These are phyloP conservation scores for Triticum turgidum DNA, from an alignment of 176 grass and related monocot genomes.

Conservation along the genomic window DNA sequence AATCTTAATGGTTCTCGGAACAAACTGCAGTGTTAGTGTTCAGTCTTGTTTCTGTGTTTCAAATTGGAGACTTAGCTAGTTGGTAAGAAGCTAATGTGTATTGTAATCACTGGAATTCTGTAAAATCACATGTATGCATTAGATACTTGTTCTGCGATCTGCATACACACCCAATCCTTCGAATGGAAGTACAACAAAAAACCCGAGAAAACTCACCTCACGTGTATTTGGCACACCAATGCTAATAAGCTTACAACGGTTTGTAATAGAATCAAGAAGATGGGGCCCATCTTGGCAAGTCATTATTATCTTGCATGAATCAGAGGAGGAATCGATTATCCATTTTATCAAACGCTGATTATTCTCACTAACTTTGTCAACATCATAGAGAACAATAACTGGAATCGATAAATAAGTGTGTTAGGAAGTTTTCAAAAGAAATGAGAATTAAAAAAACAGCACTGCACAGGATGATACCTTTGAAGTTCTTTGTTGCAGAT, in stretches of 20 bases:
- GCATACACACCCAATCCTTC: background rate
- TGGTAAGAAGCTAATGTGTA: background rate
- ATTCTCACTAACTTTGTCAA: slow-evolving; percentile 62
- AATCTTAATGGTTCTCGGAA: background rate
- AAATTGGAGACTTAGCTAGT: background rate
- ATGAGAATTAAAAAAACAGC: background rate
- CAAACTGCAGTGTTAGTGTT: background rate
- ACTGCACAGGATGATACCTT: slow-evolving; percentile 43
- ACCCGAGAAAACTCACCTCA: slow-evolving; percentile 40
- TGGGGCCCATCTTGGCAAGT: slow-evolving; percentile 62
- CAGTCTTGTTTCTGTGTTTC: background rate
- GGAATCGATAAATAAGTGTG: slow-evolving; percentile 32
- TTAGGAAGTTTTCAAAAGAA: slow-evolving; percentile 26
- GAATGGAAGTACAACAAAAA: background rate
- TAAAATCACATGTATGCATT: background rate
- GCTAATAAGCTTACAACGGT: slow-evolving; percentile 56
- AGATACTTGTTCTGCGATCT: background rate
- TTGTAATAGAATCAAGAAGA: slow-evolving; percentile 63
- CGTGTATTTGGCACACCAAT: slow-evolving; percentile 41
- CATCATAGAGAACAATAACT: slow-evolving; percentile 67
- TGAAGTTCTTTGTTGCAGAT: slow-evolving; percentile 43
- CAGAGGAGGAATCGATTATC: slow-evolving; percentile 72
- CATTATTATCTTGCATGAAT: slow-evolving; percentile 68
- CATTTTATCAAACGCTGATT: slow-evolving; percentile 71
- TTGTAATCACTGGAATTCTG: background rate